Evolutionary conservation across 208 protist species (phyloP), one percentile per base, ranked within the genome.

Genomic region (Tritrichomonas musculus): DNA sequence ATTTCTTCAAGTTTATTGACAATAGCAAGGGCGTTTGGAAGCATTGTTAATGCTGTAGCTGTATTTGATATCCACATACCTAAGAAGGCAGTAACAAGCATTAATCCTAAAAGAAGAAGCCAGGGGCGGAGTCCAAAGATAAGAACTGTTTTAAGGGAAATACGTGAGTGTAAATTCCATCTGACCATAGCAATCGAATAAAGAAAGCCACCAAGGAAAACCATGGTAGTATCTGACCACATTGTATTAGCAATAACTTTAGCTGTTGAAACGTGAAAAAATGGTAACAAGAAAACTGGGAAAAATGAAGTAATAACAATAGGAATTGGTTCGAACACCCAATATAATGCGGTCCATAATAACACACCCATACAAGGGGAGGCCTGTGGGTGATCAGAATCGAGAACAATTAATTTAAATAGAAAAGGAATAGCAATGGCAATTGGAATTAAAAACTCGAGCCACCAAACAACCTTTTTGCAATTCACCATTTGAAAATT

Each of bases 51-150:
- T 25, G 66, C 88, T 75, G 94, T 94, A 3, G 93, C 93, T 14
- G 94, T 95, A 82, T 95, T 94, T n/a, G 55, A 93, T 55, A 95
- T 95, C 73, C 66, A 95, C 93, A 94, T 94, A 4, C 84, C 93
- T n/a, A 95, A 47, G 84, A 95, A 94, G 5, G 92, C 77, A 0
- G 93, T 93, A 17, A 84, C 27, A 49, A 30, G 5, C 75, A 95
- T 95, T 72, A 95, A 75, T 49, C 94, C 94, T 36, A 95, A 92
- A 0, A 95, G 53, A 0, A 95, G 50, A 33, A 57, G 30, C 33
- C 36, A 36, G 53, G 94, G 94, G 9, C 50, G 25, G 27, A 66
- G 14, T 20, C 93, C 93, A 57, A 92, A 94, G 49, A 66, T 60
- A 3, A 94, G 4, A 3, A 95, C 80, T 39, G 77, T 77, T 39